These are phyloP conservation scores for Pyrenophora tritici-repentis DNA, from an alignment of 2,329 filamentous ascomycete genomes.

Conservation along the genomic window DNA sequence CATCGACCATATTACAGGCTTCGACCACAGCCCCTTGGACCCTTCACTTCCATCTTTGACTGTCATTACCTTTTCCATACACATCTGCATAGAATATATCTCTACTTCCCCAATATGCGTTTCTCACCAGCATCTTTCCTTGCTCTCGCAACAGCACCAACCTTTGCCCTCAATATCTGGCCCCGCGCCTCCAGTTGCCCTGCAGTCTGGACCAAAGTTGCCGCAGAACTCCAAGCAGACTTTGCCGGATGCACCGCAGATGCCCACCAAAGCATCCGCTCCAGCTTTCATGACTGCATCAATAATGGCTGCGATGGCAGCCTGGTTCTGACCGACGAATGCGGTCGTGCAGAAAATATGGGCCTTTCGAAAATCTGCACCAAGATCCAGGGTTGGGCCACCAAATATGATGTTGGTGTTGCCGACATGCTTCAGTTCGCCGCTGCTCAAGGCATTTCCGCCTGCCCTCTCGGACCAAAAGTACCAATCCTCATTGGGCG, in stretches of 20 bases:
- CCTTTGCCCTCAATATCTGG: neutral
- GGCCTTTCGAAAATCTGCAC: slow-evolving; percentile 52
- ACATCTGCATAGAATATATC: neutral
- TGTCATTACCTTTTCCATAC: neutral
- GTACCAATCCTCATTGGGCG: slow-evolving; percentile 30
- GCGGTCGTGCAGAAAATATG: slow-evolving; percentile 45
- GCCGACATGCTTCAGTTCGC: slow-evolving; percentile 40
- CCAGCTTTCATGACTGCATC: slow-evolving; percentile 37
- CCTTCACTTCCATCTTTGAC: no score
- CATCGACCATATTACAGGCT: neutral
- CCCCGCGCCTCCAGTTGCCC: slow-evolving; percentile 24
- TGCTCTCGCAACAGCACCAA: neutral
- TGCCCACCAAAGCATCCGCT: slow-evolving; percentile 30
- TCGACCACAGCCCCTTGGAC: neutral
- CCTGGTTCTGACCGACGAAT: slow-evolving; percentile 33
- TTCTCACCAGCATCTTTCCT: neutral
- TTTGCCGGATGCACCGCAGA: slow-evolving; percentile 26
- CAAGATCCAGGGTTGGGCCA: slow-evolving; percentile 46
- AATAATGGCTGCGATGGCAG: slow-evolving; percentile 36
- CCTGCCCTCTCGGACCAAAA: slow-evolving; percentile 29
- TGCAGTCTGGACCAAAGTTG: slow-evolving; percentile 24
- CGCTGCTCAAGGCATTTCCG: slow-evolving; percentile 26
- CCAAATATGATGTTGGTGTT: slow-evolving; percentile 43
- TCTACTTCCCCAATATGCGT: neutral
- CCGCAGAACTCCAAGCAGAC: slow-evolving; percentile 19